Base-by-base conservation (phyloP, 75 land plant species). In the Gnetum montanum region DNA sequence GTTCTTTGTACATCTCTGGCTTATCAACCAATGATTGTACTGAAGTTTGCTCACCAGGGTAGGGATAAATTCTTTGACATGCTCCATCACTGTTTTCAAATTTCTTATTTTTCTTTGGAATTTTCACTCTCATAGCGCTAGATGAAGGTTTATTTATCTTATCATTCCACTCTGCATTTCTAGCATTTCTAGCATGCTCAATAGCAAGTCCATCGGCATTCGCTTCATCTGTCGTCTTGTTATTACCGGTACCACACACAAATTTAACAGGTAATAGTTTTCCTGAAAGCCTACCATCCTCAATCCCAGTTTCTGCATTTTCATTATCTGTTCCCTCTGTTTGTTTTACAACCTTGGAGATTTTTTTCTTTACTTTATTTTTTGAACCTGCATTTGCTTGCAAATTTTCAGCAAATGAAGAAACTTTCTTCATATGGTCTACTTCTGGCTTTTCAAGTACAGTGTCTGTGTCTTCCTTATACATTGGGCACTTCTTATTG, bases 401-500 rank as follows among this genome's bases (percentile, higher is more conserved):
- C 20, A 37, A 16, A 54, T 29, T 54, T 72, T 75, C 34, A 43
- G 59, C 53, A 56, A 75, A 19, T 44, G 48, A 23, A 61, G 70
- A 57, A 43, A 64, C 37, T 62, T 34, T 19, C 26, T 29, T 68
- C 59, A 53, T 45, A 57, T 34, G 33, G 37, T 77, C 81, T 11
- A 23, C 28, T 15, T 74, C 82, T 27, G 45, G n/a, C 59, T 38
- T 45, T 34, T 79, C 77, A 37, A 54, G 37, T 8, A 49, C 69
- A 31, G 65, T 25, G 30, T 73, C 83, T 20, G 58, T 60, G 43
- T 86, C 99, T 69, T 82, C 96, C 56, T 75, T 68, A 62, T 95
- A 95, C 50, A 69, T 70, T 12, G 96, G 99, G 64, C 99, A 95
- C 49, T 90, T 86, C 71, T 95, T 95, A 69, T 90, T 95, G 48